Evolutionary conservation across 257 asterid species (phyloP).

Genomic region (Plantago ovata): DNA sequence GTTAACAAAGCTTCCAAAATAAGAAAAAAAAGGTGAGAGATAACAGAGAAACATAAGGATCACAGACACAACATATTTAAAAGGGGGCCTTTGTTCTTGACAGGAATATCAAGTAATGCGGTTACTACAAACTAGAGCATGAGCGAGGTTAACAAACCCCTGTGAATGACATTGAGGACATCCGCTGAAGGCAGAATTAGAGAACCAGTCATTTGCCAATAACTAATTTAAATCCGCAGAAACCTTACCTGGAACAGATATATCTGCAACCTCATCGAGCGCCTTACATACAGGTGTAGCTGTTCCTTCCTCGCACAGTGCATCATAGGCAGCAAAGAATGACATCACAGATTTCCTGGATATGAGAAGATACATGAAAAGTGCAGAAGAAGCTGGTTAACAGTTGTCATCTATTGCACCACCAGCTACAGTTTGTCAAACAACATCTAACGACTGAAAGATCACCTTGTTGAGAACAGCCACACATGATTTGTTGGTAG

Average conservation of each 20-base stretch:
- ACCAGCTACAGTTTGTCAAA: slow-evolving; percentile 13
- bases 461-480: slow-evolving; percentile 92
- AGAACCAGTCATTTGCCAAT: slow-evolving; percentile 11
- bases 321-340: slow-evolving; percentile 90
- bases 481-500: slow-evolving; percentile 93
- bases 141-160: slow-evolving; percentile 15
- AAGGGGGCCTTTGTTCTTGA: neutral
- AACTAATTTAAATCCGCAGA: slow-evolving; percentile 18
- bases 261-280: slow-evolving; percentile 89
- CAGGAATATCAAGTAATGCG: slow-evolving; percentile 2
- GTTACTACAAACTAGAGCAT: neutral
- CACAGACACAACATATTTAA: slow-evolving; percentile 5
- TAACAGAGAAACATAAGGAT: neutral
- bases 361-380: slow-evolving; percentile 13
- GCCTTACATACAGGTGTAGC: slow-evolving; percentile 85
- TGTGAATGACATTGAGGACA: slow-evolving; percentile 13
- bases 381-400: slow-evolving; percentile 11
- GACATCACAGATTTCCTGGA: slow-evolving; percentile 88
- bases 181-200: slow-evolving; percentile 19
- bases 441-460: slow-evolving; percentile 13
- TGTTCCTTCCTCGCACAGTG: slow-evolving; percentile 97
- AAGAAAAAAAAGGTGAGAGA: too few species aligned
- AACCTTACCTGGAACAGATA: slow-evolving; percentile 76
- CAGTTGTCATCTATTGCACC: slow-evolving; percentile 11
- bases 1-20: neutral